Evolutionary conservation across 768 basidiomycete genomes (phyloP).

Genomic region (Termitomyces sp.): DNA sequence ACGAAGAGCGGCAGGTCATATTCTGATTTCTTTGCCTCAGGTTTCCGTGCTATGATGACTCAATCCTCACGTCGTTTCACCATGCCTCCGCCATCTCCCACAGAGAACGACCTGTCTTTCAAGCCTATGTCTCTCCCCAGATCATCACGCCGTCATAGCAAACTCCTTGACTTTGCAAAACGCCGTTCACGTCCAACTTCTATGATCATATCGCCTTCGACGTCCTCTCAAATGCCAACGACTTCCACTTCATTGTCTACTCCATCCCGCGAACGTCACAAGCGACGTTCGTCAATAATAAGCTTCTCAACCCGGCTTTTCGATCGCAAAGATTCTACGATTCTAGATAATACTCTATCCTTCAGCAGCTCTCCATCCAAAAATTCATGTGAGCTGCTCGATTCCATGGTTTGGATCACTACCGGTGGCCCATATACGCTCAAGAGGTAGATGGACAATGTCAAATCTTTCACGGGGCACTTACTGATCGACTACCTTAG

Average conservation of each 20-base stretch:
- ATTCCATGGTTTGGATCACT: slow-evolving; percentile 26
- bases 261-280: slow-evolving; percentile 7
- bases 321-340: slow-evolving; percentile 22
- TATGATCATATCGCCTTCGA: slow-evolving; percentile 20
- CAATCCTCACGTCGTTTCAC: slow-evolving; percentile 4
- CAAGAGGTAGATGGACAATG: slow-evolving; percentile 16
- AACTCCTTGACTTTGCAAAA: slow-evolving; percentile 14
- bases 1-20: slow-evolving; percentile 25
- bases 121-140: slow-evolving; percentile 1
- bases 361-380: slow-evolving; percentile 16
- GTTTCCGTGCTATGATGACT: slow-evolving; percentile 35
- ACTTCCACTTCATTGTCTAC: slow-evolving; percentile 4
- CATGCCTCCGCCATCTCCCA: slow-evolving; percentile 1
- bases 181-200: slow-evolving; percentile 23
- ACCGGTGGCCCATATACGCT: slow-evolving; percentile 25
- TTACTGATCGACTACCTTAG: slow-evolving; percentile 4
- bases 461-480: neutral
- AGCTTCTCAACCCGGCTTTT: slow-evolving; percentile 31
- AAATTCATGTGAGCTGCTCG: slow-evolving; percentile 11
- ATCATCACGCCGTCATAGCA: slow-evolving; percentile 11
- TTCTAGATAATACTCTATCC: slow-evolving; percentile 19
- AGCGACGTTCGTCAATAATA: slow-evolving; percentile 28
- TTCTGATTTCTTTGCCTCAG: slow-evolving; percentile 46
- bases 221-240: slow-evolving; percentile 3
- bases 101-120: neutral